Base-by-base conservation (phyloP, 2,329 filamentous ascomycete species). In the Xylariales sp. region DNA sequence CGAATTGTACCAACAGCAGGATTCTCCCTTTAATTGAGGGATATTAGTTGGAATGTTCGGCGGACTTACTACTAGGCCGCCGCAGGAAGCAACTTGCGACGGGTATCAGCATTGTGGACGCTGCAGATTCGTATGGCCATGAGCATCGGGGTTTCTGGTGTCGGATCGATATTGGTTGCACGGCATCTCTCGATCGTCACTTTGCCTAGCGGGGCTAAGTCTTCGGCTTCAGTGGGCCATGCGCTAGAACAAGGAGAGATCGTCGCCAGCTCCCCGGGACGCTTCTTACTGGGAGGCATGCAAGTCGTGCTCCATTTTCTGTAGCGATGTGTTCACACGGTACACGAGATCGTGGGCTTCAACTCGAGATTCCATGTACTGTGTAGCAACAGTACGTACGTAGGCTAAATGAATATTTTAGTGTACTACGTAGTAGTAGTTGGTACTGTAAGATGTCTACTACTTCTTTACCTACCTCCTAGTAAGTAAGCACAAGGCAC, bases 131-230 rank as follows among this genome's bases (percentile, higher is more conserved):
- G 16, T 52, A 52, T 48, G 28, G 39, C 56, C 53, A 55, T 30
- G 54, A 23, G 58, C 68, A 70, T 70, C 68, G 68, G 65, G 62
- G 36, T 53, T 70, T 68, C 54, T 65, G 62, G 57, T 68, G 62
- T n/a, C 23, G 28, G 68, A 70, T 70, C 68, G 68, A 61, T 68
- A 5, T 54, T 63, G 28, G 62, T 55, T 52, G 45, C 41, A 49
- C 62, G n/a, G 12, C 59, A 30, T 61, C 63, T 45, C 58, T 58
- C 50, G 58, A 66, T 62, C 41, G 62, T 62, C 28, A 41, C 66
- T 45, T 32, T 28, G 46, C 48, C 14, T 14, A 46, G 64, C 58
- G 52, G 60, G 55, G 54, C 48, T 12, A 46, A 10, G 46, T 23
- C 39, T 36, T 56, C 16, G 41, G 63, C 59, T 53, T 28, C 56